Conservation (phyloP, 768 basidiomycete species). For the Phaeotremella skinneri region DNA sequence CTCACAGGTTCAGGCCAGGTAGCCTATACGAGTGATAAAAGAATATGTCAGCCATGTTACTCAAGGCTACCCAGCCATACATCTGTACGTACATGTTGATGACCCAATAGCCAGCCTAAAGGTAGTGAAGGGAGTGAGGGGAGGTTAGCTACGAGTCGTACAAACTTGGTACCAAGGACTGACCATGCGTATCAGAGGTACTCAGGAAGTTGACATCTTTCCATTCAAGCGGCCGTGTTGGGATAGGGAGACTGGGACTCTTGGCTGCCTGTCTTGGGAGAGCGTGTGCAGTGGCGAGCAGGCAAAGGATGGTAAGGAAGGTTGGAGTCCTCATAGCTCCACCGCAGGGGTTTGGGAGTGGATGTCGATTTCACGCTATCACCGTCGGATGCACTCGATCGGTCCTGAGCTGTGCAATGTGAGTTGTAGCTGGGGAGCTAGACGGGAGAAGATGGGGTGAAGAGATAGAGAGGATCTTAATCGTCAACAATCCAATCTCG, state of each 20-base stretch:
- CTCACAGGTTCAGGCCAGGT: conserved; percentile 52
- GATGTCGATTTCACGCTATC: too few species aligned
- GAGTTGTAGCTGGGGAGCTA: not conserved
- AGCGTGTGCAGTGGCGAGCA: conserved; percentile 7
- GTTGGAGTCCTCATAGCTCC: not conserved
- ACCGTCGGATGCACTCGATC: too few species aligned
- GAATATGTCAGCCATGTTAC: conserved; percentile 6
- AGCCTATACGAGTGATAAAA: conserved; percentile 24
- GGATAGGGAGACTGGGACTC: conserved; percentile 46
- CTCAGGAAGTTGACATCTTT: conserved; percentile 84
- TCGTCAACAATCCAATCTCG: not conserved
- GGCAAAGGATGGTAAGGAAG: not conserved
- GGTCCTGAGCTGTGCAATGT: too few species aligned
- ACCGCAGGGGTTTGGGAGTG: too few species aligned
- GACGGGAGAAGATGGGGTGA: not conserved
- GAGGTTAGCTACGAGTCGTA: too few species aligned
- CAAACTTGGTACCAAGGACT: conserved; percentile 16
- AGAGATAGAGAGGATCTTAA: not conserved
- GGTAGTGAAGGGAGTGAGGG: not conserved
- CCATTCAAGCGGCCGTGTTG: conserved; percentile 72
- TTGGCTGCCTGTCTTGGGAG: not conserved
- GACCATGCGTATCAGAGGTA: conserved; percentile 76
- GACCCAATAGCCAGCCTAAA: conserved; percentile 71
- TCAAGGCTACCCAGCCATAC: conserved; percentile 4
- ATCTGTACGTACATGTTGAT: conserved; percentile 57